Percentiles rank a stretch among this genome's conserved stretches.
These are phyloP conservation scores for Cryptosporidium baileyi DNA, from an alignment of 169 alveolate genomes.

Conservation along the genomic window DNA sequence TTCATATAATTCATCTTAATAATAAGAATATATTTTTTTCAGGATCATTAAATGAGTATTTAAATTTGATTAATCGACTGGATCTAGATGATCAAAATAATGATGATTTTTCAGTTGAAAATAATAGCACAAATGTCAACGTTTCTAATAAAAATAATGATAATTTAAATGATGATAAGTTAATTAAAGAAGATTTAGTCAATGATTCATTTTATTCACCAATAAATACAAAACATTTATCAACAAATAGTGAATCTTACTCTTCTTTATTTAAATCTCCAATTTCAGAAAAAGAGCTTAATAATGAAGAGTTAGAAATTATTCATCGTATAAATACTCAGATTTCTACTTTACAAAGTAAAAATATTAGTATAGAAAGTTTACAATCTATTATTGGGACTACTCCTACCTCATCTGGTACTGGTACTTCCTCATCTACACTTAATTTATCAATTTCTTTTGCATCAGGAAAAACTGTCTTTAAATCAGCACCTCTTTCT, in stretches of 20 bases:
- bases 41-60: constrained; percentile 8
- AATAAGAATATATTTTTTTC: constrained; percentile 34
- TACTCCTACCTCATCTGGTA: constrained; percentile 38
- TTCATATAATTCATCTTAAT: constrained; percentile 31
- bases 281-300: background rate
- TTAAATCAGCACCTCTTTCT: constrained; percentile 3
- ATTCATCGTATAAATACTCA: constrained; percentile 41
- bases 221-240: no score
- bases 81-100: constrained; percentile 1
- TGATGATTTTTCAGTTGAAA: no score
- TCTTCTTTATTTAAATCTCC: no score
- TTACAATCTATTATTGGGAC: constrained; percentile 17
- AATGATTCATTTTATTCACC: no score
- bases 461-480: background rate
- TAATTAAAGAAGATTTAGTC: no score
- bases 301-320: constrained; percentile 7
- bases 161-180: background rate
- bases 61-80: background rate
- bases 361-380: constrained; percentile 32
- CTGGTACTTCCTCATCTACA: background rate
- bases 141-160: background rate
- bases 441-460: background rate
- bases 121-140: background rate
- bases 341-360: constrained; percentile 20
- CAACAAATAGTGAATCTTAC: no score